phyloP scores from a whole-genome alignment of 257 asterid genomes.

The Verbena officinalis region DNA sequence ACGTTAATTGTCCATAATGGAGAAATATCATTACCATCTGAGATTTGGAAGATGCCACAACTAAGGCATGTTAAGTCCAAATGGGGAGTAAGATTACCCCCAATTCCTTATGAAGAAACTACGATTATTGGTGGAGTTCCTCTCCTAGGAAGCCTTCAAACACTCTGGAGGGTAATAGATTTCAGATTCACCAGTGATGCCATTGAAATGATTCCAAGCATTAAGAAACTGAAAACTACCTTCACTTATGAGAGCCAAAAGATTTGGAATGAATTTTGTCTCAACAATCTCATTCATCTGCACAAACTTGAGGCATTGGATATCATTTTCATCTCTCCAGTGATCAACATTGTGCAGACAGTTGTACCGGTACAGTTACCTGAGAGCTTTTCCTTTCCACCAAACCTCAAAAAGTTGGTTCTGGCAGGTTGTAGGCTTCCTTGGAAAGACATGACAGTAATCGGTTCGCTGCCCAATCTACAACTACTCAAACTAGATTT shows the following conservation, averaged over 20 bases:
- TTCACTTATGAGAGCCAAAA: not conserved
- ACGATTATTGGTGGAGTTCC: too few species aligned
- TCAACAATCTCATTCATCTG: too few species aligned
- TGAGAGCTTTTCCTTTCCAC: too few species aligned
- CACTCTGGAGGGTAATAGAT: not conserved
- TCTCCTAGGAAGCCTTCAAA: not conserved
- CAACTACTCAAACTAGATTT: not conserved
- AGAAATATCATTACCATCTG: not conserved
- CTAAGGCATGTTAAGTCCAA: not conserved
- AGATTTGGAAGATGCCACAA: not conserved
- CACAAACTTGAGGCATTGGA: too few species aligned
- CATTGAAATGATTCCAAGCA: not conserved
- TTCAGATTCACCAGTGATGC: not conserved
- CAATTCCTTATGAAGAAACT: too few species aligned
- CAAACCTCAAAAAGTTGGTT: too few species aligned
- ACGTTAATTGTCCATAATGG: not conserved
- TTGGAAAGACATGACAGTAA: not conserved
- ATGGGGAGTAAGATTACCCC: not conserved
- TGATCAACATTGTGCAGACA: too few species aligned
- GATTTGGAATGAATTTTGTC: not conserved
- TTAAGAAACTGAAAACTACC: slow-evolving; percentile 6
- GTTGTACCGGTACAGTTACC: too few species aligned
- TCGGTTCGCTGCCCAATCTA: not conserved
- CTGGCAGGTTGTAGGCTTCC: too few species aligned
- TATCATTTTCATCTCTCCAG: too few species aligned